phyloP scores from a whole-genome alignment of 805 yeast species.

The Metschnikowia borealis region DNA sequence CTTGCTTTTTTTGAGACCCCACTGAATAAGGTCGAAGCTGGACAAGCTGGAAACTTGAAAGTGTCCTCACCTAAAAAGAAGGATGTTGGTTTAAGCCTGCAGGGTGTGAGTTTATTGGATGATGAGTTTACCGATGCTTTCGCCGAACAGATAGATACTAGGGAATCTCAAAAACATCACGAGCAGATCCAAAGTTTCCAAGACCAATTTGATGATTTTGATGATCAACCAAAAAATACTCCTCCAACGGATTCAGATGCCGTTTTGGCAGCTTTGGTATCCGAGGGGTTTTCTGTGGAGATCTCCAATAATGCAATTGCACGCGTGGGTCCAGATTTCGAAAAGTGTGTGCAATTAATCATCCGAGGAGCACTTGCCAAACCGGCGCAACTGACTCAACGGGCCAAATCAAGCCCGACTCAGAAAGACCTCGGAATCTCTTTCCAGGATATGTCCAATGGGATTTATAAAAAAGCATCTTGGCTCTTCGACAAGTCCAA shows the following conservation, averaged over 20 bases:
- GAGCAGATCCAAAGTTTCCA: neutral
- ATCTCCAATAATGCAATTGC: conserved; percentile 58
- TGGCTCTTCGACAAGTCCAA: conserved; percentile 54
- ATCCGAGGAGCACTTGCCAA: conserved; percentile 40
- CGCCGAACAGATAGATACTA: neutral
- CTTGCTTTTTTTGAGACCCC: conserved; percentile 1
- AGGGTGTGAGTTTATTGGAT: conserved; percentile 25
- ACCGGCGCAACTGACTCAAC: neutral
- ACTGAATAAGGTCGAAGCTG: neutral
- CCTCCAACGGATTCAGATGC: conserved; percentile 33
- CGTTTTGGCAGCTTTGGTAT: conserved; percentile 64
- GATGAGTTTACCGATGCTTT: conserved; percentile 44
- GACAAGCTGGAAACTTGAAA: neutral
- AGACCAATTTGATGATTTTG: neutral
- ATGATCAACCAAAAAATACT: too few species aligned
- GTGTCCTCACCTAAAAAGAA: neutral
- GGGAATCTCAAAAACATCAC: neutral
- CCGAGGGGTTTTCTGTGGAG: conserved; percentile 72
- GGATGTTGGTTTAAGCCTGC: neutral
- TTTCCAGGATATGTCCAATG: conserved; percentile 53
- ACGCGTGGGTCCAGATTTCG: conserved; percentile 55
- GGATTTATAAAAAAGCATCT: conserved; percentile 58
- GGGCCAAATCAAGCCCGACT: neutral
- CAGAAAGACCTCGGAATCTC: conserved; percentile 24
- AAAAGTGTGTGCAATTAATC: conserved; percentile 61